phyloP scores from a whole-genome alignment of 306 rosid genomes.

The Fragaria vesca region DNA sequence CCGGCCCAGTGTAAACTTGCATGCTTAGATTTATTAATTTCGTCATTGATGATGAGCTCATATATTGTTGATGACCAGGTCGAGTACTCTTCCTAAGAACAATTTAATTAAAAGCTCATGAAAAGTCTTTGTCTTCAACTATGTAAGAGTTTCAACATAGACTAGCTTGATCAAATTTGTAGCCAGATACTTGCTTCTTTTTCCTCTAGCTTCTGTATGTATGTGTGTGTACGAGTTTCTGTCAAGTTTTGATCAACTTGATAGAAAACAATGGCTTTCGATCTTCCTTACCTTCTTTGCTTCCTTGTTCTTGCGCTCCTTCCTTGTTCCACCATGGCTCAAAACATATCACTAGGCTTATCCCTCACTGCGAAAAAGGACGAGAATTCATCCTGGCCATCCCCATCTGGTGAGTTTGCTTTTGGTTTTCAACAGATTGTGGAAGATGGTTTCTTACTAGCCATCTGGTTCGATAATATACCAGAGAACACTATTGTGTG shows the following conservation, averaged over 20 bases:
- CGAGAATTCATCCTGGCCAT: background rate
- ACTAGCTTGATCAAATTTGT: background rate
- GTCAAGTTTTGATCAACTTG: background rate
- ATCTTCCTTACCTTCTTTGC: background rate
- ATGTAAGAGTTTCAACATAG: background rate
- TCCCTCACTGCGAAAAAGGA: background rate
- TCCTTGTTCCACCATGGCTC: background rate
- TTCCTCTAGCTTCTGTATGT: background rate
- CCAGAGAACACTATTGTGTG: background rate
- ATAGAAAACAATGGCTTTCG: background rate
- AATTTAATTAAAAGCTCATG: background rate
- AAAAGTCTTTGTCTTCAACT: background rate
- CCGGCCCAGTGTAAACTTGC: too few species aligned
- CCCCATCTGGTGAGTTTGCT: background rate
- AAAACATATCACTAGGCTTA: background rate
- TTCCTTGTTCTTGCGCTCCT: background rate
- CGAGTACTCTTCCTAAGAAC: background rate
- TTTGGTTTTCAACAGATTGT: background rate
- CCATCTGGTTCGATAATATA: background rate
- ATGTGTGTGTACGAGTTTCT: background rate
- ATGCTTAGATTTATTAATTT: too few species aligned
- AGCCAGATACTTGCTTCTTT: background rate
- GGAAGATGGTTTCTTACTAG: background rate
- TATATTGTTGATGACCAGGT: background rate
- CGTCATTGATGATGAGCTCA: too few species aligned